Conservation (phyloP, 352 stramenopile species). For the Globisporangium canariense region DNA sequence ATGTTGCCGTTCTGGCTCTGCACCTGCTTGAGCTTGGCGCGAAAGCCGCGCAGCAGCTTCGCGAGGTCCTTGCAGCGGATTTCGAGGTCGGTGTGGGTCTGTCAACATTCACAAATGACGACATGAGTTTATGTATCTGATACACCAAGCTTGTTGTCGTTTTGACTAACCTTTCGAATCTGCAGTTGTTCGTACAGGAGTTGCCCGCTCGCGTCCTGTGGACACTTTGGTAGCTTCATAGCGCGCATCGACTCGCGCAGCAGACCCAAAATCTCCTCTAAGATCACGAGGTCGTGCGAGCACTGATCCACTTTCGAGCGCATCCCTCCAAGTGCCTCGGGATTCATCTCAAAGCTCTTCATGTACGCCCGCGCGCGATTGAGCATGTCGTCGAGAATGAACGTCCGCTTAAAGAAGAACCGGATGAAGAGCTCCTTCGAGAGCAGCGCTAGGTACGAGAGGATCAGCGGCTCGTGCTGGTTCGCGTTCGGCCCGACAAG, state of each 20-base stretch:
- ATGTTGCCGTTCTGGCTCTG: conserved; percentile 77
- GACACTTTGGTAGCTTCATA: conserved; percentile 89
- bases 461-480: conserved; percentile 91
- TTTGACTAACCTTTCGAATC: conserved; percentile 50
- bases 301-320: conserved; percentile 89
- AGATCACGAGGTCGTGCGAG: conserved; percentile 92
- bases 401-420: conserved; percentile 94
- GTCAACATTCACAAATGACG: conserved; percentile 10
- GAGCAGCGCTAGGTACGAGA: conserved; percentile 92
- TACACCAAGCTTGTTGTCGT: not conserved
- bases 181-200: conserved; percentile 93
- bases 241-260: conserved; percentile 92
- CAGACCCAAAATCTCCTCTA: conserved; percentile 96
- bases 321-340: conserved; percentile 87
- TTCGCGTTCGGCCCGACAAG: conserved; percentile 91
- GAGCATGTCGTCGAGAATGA: conserved; percentile 95
- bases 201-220: conserved; percentile 81
- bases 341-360: conserved; percentile 90
- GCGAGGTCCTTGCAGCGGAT: conserved; percentile 91
- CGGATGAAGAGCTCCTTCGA: conserved; percentile 93
- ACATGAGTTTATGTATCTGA: conserved; percentile 6
- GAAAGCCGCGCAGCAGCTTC: conserved; percentile 89
- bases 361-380: conserved; percentile 91
- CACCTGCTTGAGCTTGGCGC: conserved; percentile 88
- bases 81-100: conserved; percentile 79